Percentiles rank a stretch among this genome's conserved stretches.
phyloP scores from a whole-genome alignment of 495 filamentous ascomycete species.

The Hyphodiscus hymeniophilus region DNA sequence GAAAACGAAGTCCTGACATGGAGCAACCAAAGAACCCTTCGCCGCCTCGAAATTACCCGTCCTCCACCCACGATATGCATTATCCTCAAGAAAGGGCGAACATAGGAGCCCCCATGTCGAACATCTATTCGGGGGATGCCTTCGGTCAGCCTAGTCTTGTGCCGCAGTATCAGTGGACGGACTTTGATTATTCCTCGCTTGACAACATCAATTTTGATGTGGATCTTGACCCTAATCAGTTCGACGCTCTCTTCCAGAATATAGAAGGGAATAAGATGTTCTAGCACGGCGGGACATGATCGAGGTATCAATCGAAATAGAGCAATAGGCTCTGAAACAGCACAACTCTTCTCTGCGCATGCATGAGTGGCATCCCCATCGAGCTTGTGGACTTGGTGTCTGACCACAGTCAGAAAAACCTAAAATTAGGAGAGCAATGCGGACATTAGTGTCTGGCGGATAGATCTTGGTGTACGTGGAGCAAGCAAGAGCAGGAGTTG shows the following conservation, averaged over 20 bases:
- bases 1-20: background rate
- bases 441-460: no score
- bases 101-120: background rate
- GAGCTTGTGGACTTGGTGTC: no score
- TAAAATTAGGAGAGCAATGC: no score
- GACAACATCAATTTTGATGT: slow-evolving; percentile 7
- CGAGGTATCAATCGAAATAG: no score
- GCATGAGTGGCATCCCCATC: no score
- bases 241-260: slow-evolving; percentile 7
- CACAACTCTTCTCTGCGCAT: no score
- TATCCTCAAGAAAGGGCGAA: no score
- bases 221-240: slow-evolving; percentile 3
- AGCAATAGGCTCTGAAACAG: no score
- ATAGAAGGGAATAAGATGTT: background rate
- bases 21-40: background rate
- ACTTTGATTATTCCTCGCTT: background rate
- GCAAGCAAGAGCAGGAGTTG: no score
- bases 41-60: background rate
- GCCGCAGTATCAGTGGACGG: background rate
- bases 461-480: no score
- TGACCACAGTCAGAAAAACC: no score
- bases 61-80: background rate
- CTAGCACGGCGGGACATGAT: no score
- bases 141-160: background rate
- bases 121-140: background rate